A percentile compares a stretch with the other conserved stretches of the same genome.
These are phyloP conservation scores for Pichia manshurica DNA, from an alignment of 805 yeast species.

Conservation along the genomic window DNA sequence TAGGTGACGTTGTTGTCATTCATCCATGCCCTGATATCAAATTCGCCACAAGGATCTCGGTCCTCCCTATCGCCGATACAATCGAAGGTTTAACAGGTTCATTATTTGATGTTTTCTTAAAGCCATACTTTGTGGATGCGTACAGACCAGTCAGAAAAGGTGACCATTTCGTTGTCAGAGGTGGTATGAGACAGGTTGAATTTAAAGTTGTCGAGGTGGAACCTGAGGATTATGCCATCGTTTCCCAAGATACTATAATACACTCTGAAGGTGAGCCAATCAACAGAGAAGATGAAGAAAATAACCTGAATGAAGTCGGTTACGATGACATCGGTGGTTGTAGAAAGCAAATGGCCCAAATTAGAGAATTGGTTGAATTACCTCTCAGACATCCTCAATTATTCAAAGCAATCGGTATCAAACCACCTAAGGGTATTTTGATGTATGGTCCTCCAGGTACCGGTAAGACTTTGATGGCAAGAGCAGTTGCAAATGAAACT, in stretches of 20 bases:
- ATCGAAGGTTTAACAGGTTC: constrained; percentile 98
- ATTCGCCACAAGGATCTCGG: constrained; percentile 91
- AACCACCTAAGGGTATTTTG: constrained; percentile 96
- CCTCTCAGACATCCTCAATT: constrained; percentile 98
- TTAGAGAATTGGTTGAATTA: constrained; percentile 95
- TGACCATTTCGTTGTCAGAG: constrained; percentile 92
- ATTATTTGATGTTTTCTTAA: constrained; percentile 88
- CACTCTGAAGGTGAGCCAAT: constrained; percentile 99
- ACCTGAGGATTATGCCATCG: constrained; percentile 95
- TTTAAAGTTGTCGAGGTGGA: constrained; percentile 98
- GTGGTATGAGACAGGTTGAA: constrained; percentile 99
- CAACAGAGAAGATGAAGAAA: constrained; percentile 96
- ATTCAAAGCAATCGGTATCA: constrained; percentile 96
- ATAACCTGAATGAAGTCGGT: constrained; percentile 93
- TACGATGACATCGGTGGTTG: constrained; percentile 99
- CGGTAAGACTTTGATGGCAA: constrained; percentile 98
- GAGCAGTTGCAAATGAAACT: constrained; percentile 99
- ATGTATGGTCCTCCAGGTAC: constrained; percentile 99
- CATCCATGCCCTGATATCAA: constrained; percentile 98
- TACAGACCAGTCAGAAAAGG: constrained; percentile 98
- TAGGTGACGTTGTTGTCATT: constrained; percentile 86
- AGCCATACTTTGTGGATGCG: constrained; percentile 98
- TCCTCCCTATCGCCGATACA: constrained; percentile 95
- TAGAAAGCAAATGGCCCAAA: constrained; percentile 99
- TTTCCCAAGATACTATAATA: constrained; percentile 95